Base-by-base conservation (phyloP, 2,329 filamentous ascomycete genomes). In the Fusarium oligoseptatum region DNA sequence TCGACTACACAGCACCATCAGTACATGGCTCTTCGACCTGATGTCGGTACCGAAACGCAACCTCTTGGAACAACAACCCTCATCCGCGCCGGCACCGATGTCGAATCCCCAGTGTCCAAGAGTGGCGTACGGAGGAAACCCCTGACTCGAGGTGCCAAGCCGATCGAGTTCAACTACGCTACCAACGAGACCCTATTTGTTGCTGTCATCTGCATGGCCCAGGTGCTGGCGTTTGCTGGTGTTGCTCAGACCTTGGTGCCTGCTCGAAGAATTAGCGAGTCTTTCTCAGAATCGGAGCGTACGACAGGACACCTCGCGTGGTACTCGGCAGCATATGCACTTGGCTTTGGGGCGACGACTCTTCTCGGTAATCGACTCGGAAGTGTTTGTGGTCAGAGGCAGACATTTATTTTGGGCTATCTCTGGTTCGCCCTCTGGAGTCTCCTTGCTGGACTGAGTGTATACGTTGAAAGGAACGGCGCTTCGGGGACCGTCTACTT, bases 341-440 rank as follows among this genome's bases (percentile, higher is more conserved):
- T 79, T 43, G 72, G 77, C 8, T 71, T 71, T 36, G 77, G 77
- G 1, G 66, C 68, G 9, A 73, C 64, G 15, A 68, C 68, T 41
- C 72, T 79, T 39, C 37, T 76, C 15, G 77, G 76, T 5, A 71
- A 77, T n/a, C 73, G 77, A 12, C 67, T 79, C 10, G 77, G 77
- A 8, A 70, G 66, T 11, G 66, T 79, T 27, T 79, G 72, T 34
- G 76, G 77, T 4, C 75, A 77, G 27, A 78, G 76, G 48, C 67
- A 65, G 29, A 60, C 69, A 15, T 79, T 79, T 12, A 66, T 78
- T 4, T 17, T 66, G 2, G 77, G 77, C 24, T 78, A 76, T 62
- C 34, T 79, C 29, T 79, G 77, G 77, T 73, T 79, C 22, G 76
- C 71, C 12, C 39, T 79, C 14, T 79, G 77, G 76, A 79, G 77